These are phyloP conservation scores for Chaetomium olivaceum DNA, from an alignment of 2,329 filamentous ascomycete genomes.

Conservation along the genomic window DNA sequence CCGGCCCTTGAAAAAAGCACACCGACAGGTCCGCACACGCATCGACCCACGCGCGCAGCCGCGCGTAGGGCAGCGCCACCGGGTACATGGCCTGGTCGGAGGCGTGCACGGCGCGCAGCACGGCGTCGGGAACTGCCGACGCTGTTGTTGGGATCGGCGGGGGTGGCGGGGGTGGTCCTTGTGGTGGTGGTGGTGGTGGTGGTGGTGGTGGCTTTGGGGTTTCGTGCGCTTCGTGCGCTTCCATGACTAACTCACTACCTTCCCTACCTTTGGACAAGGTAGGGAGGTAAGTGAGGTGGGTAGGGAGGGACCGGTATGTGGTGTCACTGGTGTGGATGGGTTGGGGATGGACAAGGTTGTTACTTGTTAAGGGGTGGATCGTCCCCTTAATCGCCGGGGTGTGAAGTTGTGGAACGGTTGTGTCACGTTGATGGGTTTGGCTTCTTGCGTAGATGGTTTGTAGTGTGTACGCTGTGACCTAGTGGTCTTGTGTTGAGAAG, in stretches of 20 bases:
- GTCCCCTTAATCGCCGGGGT: background rate
- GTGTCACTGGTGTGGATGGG: too few species aligned
- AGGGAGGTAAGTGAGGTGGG: too few species aligned
- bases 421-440: background rate
- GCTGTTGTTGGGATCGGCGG: background rate
- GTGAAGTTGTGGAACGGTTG: background rate
- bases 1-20: constrained; percentile 26
- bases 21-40: constrained; percentile 35
- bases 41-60: constrained; percentile 36
- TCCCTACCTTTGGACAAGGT: too few species aligned
- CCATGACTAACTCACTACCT: too few species aligned
- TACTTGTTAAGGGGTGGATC: too few species aligned
- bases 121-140: constrained; percentile 23
- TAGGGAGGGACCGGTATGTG: too few species aligned
- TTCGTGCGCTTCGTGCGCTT: too few species aligned
- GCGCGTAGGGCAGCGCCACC: constrained; percentile 36
- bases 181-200: background rate
- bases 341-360: background rate
- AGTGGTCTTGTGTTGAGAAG: too few species aligned
- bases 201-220: background rate
- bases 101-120: constrained; percentile 32
- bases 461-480: background rate
- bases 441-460: background rate
- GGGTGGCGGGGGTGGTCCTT: background rate
- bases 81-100: constrained; percentile 42